Evolutionary conservation across 176 grass and related monocot species (phyloP).

Genomic region (Thalia dealbata): DNA sequence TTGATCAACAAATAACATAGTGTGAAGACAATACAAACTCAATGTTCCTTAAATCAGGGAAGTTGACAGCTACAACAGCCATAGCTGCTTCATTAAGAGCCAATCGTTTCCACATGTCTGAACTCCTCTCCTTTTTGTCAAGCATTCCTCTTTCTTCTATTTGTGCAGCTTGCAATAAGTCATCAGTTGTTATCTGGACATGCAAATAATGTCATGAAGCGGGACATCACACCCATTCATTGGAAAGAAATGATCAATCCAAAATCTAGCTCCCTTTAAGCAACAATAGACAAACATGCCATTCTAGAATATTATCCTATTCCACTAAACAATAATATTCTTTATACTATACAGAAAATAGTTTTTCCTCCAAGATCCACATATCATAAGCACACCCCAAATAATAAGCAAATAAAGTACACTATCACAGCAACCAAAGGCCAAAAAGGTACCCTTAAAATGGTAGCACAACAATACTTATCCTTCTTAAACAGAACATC

Average conservation of each 20-base stretch:
- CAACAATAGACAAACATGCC: not conserved
- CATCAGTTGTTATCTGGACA: slow-evolving; percentile 28
- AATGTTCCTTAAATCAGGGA: slow-evolving; percentile 27
- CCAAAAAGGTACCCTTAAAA: too few relatives aligned
- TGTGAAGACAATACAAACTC: slow-evolving; percentile 22
- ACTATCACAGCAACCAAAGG: too few relatives aligned
- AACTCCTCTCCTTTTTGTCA: slow-evolving; percentile 21
- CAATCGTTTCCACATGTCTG: slow-evolving; percentile 25
- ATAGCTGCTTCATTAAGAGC: slow-evolving; percentile 30
- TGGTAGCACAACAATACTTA: too few relatives aligned
- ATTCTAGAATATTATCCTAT: not conserved
- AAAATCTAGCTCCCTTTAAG: not conserved
- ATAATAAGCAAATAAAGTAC: too few relatives aligned
- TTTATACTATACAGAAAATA: too few relatives aligned
- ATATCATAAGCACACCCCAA: too few relatives aligned
- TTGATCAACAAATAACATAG: not conserved
- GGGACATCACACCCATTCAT: not conserved
- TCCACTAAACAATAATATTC: not conserved
- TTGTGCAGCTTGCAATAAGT: slow-evolving; percentile 31
- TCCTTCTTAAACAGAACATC: too few relatives aligned
- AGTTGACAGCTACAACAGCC: slow-evolving; percentile 31
- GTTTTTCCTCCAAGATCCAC: too few relatives aligned
- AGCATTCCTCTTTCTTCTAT: slow-evolving; percentile 31
- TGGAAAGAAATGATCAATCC: not conserved
- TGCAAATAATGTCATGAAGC: not conserved